phyloP scores from a whole-genome alignment of 2,329 filamentous ascomycete genomes.

The Metarhizium sp. region DNA sequence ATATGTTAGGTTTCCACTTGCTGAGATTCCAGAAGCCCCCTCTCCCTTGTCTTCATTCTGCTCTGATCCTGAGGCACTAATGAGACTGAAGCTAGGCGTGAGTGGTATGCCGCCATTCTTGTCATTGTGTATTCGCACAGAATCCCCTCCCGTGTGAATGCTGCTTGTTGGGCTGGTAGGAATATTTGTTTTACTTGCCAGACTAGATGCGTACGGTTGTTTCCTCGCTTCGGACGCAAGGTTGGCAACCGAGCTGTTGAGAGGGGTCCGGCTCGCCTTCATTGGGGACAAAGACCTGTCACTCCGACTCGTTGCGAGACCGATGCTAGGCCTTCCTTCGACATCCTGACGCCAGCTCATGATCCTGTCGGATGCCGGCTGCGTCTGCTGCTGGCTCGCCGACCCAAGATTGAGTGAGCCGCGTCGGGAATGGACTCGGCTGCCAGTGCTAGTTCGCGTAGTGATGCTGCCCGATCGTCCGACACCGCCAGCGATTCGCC shows the following conservation, averaged over 20 bases:
- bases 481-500: constrained; percentile 49
- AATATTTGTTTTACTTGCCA: constrained; percentile 11
- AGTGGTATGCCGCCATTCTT: constrained; percentile 30
- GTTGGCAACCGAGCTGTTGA: constrained; percentile 27
- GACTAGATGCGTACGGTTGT: constrained; percentile 28
- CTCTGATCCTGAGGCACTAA: constrained; percentile 22
- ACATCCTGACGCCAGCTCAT: constrained; percentile 74
- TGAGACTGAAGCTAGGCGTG: constrained; percentile 46
- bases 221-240: constrained; percentile 36
- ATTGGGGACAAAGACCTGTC: constrained; percentile 48
- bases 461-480: constrained; percentile 47
- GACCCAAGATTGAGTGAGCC: constrained; percentile 39
- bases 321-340: constrained; percentile 31
- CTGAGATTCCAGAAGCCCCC: constrained; percentile 47
- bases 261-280: constrained; percentile 29
- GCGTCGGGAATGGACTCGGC: constrained; percentile 39
- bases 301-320: constrained; percentile 32
- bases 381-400: constrained; percentile 17
- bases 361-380: constrained; percentile 59
- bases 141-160: constrained; percentile 17
- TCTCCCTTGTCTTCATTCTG: constrained; percentile 32
- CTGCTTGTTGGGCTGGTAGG: constrained; percentile 31
- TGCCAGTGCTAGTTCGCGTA: constrained; percentile 41
- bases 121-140: constrained; percentile 14
- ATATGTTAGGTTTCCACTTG: constrained; percentile 37